Evolutionary conservation across 2,329 filamentous ascomycete species (phyloP), one percentile per base, ranked within the genome.

Genomic region (Fusarium scirpi): DNA sequence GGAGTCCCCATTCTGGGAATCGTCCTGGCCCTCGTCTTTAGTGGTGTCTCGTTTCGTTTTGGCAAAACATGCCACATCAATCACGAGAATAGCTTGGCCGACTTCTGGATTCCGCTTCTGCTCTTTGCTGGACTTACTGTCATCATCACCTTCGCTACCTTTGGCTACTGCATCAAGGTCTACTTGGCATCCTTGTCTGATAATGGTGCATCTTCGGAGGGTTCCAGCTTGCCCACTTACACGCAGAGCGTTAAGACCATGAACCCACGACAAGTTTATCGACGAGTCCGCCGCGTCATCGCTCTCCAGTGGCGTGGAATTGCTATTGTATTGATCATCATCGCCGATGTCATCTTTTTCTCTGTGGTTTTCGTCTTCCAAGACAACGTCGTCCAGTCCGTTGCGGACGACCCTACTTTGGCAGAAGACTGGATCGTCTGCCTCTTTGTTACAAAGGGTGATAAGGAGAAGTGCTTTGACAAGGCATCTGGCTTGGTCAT

Each of bases 281-380:
- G 92, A 69, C 90, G 96, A 74, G 89, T 99, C 40, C 90, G 90
- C 70, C 91, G 94, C 72, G 94, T 98, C 20, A 87, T 99, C 40
- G 90, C 92, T 78, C 88, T 98, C 6, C 96, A 99, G 80, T 99
- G 96, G 96, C 89, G 95, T 73, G 95, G 94, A 46, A 95, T 98
- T 65, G 89, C 90, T 45, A 93, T 98, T 65, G 94, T 98, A 16
- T 84, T 97, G 55, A 91, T 98, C 78, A 97, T 98, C 73, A 88
- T 98, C 62, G 88, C 89, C 64, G 94, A 98, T 78, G 94, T 98
- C 67, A 90, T 98, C 75, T 97, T 97, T 85, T 98, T 98, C 81
- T 91, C 94, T 3, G 85, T 97, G 47, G 87, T 97, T 58, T 98
- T 98, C 78, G 91, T 98, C 51, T 93, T 93, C 78, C 88, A 97